phyloP scores from a whole-genome alignment of 345 rosid species.

The Gossypium turneri region DNA sequence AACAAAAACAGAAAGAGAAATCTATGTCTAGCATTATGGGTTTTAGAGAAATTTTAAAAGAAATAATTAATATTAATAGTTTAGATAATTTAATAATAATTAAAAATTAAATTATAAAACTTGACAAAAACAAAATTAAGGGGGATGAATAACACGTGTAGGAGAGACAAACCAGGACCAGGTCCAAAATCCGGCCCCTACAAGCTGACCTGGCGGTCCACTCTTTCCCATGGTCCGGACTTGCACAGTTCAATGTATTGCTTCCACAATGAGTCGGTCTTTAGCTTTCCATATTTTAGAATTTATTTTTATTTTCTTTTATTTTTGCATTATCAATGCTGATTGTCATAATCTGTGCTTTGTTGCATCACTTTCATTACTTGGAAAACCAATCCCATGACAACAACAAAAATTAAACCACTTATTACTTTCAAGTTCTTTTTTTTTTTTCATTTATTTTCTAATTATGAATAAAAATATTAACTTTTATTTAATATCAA shows the following conservation, averaged over 20 bases:
- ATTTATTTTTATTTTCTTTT: too few relatives aligned
- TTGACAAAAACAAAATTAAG: not conserved
- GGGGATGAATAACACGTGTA: constrained; percentile 19
- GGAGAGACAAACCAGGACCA: not conserved
- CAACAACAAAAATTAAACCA: not conserved
- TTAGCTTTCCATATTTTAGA: not conserved
- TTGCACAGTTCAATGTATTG: not conserved
- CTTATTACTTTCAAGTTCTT: not conserved
- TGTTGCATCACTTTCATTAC: constrained; percentile 20
- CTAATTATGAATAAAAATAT: too few relatives aligned
- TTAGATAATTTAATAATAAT: too few relatives aligned
- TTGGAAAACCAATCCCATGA: not conserved
- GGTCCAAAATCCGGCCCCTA: not conserved
- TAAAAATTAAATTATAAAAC: too few relatives aligned
- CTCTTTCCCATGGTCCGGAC: constrained; percentile 9
- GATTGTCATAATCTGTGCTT: not conserved
- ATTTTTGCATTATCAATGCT: not conserved
- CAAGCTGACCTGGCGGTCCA: constrained; percentile 9
- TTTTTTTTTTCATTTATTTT: too few relatives aligned
- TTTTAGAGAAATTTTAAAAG: too few relatives aligned
- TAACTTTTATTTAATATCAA: too few relatives aligned
- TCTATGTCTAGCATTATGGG: too few relatives aligned
- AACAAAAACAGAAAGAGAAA: too few relatives aligned
- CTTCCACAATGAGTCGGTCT: not conserved
- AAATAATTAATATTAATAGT: too few relatives aligned